phyloP scores from a whole-genome alignment of 495 filamentous ascomycete genomes.

The Neurospora sp. region DNA sequence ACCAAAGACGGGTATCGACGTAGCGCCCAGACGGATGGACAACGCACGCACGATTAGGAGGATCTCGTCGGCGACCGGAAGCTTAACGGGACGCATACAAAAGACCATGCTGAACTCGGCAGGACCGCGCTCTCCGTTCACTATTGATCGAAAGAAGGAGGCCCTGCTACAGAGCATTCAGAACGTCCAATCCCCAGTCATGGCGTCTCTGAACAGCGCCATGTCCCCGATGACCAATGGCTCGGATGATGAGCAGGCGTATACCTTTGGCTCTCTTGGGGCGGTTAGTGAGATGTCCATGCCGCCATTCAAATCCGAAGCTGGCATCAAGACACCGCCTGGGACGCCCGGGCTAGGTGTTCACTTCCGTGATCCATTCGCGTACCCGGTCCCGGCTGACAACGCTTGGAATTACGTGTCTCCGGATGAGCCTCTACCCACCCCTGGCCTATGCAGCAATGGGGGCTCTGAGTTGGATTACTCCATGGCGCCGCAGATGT shows the following conservation, averaged over 20 bases:
- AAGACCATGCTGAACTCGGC: constrained; percentile 24
- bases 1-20: constrained; percentile 31
- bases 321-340: constrained; percentile 34
- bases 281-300: constrained; percentile 8
- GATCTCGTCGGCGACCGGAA: constrained; percentile 33
- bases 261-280: constrained; percentile 17
- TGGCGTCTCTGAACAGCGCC: constrained; percentile 20
- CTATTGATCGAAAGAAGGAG: constrained; percentile 31
- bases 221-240: constrained; percentile 26
- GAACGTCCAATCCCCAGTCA: constrained; percentile 24
- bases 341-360: constrained; percentile 31
- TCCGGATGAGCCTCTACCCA: constrained; percentile 32
- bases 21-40: constrained; percentile 20
- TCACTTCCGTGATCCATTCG: constrained; percentile 22
- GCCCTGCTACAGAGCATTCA: constrained; percentile 27
- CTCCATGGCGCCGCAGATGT: constrained; percentile 24
- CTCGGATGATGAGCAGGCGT: constrained; percentile 30
- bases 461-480: constrained; percentile 32
- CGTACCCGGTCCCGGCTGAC: constrained; percentile 16
- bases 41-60: constrained; percentile 34
- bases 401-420: constrained; percentile 23
- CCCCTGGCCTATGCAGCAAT: constrained; percentile 32
- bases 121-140: constrained; percentile 34
- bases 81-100: constrained; percentile 27
- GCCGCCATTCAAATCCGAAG: constrained; percentile 21